Base-by-base conservation (phyloP, 371 early-diverging fungal species). In the Gilbertella persicaria region DNA sequence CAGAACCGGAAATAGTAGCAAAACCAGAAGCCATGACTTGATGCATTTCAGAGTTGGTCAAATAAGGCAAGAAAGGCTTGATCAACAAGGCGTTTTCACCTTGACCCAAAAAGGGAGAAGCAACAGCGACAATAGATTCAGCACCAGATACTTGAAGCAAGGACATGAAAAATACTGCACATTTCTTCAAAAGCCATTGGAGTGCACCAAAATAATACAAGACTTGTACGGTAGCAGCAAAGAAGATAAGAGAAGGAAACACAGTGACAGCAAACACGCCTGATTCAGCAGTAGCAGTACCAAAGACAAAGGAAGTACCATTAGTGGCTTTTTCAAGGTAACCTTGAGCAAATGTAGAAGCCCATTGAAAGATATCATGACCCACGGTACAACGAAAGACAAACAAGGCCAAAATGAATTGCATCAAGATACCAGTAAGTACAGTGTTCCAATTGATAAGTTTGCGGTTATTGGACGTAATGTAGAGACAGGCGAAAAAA, bases 1-100 rank as follows among this genome's bases (percentile, higher is more conserved):
- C 89, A n/a, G 93, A 92, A n/a, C 96, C 96, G 20, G 93, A 84
- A 55, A 92, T 86, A 49, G 95, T 94, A 19, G 94, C 86, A 73
- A 95, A 95, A 30, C 94, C 95, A 42, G 92, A 91, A n/a, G 88
- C 84, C 92, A 95, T 88, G 76, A 87, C 83, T 45, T 92, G 84
- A 69, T 94, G 94, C 55, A 95, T 62, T 71, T 95, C 96, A 2
- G 93, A 84, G 5, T 63, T 70, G 20, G 96, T 95, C 92, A 94
- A 87, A 64, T 84, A 85, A 29, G 86, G 84, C 23, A 95, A 67
- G 62, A 90, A 92, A 38, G 93, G 92, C 33, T 80, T 79, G 48
- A 94, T 89, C 40, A 95, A 67, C 53, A 95, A 72, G 4, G 90
- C 91, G 41, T 88, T 88, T 71, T 95, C 96, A 52, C 86, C 80